Evolutionary conservation across 371 early-diverging fungal genomes (phyloP).

Genomic region (Syncephalis plumigaleata): DNA sequence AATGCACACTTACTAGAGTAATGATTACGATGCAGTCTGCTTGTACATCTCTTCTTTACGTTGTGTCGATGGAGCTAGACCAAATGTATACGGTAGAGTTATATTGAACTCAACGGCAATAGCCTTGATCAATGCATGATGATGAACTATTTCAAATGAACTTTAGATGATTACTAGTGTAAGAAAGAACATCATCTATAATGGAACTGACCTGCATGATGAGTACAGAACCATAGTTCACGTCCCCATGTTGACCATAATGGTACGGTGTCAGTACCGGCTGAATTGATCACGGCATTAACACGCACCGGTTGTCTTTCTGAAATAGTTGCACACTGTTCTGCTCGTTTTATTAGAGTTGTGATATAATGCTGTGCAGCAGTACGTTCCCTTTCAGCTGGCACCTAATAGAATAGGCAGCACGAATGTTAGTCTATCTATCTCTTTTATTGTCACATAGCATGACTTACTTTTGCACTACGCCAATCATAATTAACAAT

Average conservation of each 20-base stretch:
- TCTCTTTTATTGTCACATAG: neutral
- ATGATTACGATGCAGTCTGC: too few species aligned
- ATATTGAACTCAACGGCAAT: conserved; percentile 14
- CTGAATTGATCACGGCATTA: conserved; percentile 1
- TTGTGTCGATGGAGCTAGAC: conserved; percentile 18
- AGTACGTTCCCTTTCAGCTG: conserved; percentile 3
- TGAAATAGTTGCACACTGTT: neutral
- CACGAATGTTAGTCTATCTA: neutral
- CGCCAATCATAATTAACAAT: neutral
- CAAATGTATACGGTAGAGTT: conserved; percentile 10
- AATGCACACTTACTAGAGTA: too few species aligned
- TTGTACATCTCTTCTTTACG: neutral
- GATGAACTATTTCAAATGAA: conserved; percentile 10
- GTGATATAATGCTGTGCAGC: conserved; percentile 2
- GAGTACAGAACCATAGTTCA: conserved; percentile 19
- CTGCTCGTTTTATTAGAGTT: too few species aligned
- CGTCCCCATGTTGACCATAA: conserved; percentile 10
- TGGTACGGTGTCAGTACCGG: neutral
- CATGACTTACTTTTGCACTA: neutral
- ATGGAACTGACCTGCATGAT: conserved; percentile 11
- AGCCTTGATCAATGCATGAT: conserved; percentile 18
- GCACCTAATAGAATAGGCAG: neutral
- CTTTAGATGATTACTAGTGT: neutral
- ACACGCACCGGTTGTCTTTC: conserved; percentile 1
- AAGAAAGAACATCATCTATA: neutral